Conservation (phyloP, 768 basidiomycete genomes). For the Russula lepida region DNA sequence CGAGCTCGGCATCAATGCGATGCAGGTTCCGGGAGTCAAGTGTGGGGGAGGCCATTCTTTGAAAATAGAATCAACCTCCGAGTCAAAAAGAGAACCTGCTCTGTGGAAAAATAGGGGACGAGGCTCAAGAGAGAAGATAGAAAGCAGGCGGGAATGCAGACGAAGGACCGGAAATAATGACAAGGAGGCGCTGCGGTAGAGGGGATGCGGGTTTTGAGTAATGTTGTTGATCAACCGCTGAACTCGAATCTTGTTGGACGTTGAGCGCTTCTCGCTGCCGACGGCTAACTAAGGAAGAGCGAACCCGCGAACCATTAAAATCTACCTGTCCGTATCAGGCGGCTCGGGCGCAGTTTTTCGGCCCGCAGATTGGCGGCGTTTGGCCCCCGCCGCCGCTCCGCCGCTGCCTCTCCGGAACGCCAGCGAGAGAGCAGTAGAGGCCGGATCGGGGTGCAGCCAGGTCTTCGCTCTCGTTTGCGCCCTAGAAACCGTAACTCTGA, state of each 20-base stretch:
- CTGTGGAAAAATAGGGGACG: conserved; percentile 13
- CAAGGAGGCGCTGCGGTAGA: neutral
- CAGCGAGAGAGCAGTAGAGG: neutral
- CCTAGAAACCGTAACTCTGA: neutral
- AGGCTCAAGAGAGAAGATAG: neutral
- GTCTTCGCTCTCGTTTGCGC: neutral
- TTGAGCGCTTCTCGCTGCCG: conserved; percentile 16
- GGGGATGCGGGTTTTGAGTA: conserved; percentile 9
- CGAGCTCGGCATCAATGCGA: conserved; percentile 12
- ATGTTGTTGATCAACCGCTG: conserved; percentile 19
- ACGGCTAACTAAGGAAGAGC: conserved; percentile 15
- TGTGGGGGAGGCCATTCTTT: conserved; percentile 12
- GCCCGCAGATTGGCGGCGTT: conserved; percentile 13
- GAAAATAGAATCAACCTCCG: neutral
- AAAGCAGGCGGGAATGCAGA: neutral
- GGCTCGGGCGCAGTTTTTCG: conserved; percentile 3
- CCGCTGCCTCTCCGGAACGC: neutral
- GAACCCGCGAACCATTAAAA: conserved; percentile 8
- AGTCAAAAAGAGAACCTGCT: conserved; percentile 11
- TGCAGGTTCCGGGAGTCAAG: conserved; percentile 13
- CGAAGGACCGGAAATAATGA: conserved; percentile 1
- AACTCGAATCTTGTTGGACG: conserved; percentile 18
- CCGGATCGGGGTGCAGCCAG: neutral
- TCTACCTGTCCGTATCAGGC: conserved; percentile 12
- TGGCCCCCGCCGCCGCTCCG: neutral